Percentiles rank a stretch among this genome's conserved stretches.
Evolutionary conservation across 768 basidiomycete species (phyloP).

Genomic region (Trametes cingulata): DNA sequence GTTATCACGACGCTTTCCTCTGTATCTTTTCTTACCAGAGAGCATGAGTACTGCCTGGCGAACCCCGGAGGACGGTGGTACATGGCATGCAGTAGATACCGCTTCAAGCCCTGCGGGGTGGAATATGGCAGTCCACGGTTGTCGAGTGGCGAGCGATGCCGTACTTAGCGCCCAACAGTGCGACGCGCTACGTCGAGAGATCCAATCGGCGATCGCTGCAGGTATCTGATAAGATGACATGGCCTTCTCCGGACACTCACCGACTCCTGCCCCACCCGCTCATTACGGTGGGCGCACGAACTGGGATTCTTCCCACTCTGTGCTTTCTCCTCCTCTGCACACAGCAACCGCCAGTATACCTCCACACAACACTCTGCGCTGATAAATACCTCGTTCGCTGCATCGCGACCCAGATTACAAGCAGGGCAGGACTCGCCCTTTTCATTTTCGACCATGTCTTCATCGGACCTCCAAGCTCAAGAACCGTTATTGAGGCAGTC

Average conservation of each 20-base stretch:
- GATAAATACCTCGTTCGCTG: too few species aligned
- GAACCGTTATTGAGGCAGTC: neutral
- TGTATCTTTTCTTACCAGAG: too few species aligned
- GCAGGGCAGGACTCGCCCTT: neutral
- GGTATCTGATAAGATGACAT: slow-evolving; percentile 26
- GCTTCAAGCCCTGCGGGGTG: too few species aligned
- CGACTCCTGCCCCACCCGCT: slow-evolving; percentile 13
- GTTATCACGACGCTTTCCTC: too few species aligned
- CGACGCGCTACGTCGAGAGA: neutral
- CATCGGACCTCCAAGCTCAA: neutral
- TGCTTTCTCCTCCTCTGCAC: neutral
- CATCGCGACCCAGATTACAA: too few species aligned
- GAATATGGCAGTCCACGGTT: too few species aligned
- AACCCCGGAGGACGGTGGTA: too few species aligned
- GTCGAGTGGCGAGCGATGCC: too few species aligned
- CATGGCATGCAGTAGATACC: too few species aligned
- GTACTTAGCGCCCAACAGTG: too few species aligned
- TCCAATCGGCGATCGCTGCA: neutral
- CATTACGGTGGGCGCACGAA: slow-evolving; percentile 1
- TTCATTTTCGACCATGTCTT: neutral
- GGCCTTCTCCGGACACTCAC: neutral
- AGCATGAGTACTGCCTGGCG: too few species aligned
- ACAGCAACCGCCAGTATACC: neutral
- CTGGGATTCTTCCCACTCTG: slow-evolving; percentile 10
- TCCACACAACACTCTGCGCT: neutral